Evolutionary conservation across 306 rosid species (phyloP).

Genomic region (Oxytropis ochrocephala): DNA sequence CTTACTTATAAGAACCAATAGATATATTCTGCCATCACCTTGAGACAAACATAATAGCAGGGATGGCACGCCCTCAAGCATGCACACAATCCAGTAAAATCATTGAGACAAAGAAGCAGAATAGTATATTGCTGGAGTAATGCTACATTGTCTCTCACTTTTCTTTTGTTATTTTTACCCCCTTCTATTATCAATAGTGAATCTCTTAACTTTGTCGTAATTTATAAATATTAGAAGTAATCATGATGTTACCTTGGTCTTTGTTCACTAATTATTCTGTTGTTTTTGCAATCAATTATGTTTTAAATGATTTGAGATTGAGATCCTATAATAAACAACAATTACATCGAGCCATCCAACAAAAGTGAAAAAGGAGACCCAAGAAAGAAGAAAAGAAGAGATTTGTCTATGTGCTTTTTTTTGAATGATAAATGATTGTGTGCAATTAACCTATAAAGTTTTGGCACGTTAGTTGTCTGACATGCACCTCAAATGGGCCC

Average conservation of each 20-base stretch:
- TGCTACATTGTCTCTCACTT: constrained; percentile 3
- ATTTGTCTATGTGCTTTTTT: constrained; percentile 30
- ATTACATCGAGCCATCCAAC: constrained; percentile 33
- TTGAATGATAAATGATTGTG: constrained; percentile 48
- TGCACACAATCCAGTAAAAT: constrained; percentile 31
- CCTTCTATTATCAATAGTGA: background rate
- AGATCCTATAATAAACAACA: constrained; percentile 32
- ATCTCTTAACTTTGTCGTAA: constrained; percentile 27
- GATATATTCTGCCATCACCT: background rate
- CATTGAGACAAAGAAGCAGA: constrained; percentile 32
- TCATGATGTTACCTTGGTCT: constrained; percentile 59
- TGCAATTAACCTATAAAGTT: constrained; percentile 29
- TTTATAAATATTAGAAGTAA: constrained; percentile 40
- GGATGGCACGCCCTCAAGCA: constrained; percentile 40
- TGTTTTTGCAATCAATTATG: constrained; percentile 50
- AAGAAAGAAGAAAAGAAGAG: background rate
- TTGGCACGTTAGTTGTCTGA: constrained; percentile 61
- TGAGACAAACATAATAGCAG: constrained; percentile 27
- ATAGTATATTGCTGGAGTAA: constrained; percentile 16
- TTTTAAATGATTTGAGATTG: constrained; percentile 44
- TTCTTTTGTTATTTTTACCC: background rate
- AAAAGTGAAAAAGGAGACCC: constrained; percentile 22
- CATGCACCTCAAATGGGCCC: constrained; percentile 47
- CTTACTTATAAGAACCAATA: background rate
- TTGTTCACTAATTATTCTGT: constrained; percentile 62